Evolutionary conservation across 345 rosid species (phyloP).

Genomic region (Psidium guajava): DNA sequence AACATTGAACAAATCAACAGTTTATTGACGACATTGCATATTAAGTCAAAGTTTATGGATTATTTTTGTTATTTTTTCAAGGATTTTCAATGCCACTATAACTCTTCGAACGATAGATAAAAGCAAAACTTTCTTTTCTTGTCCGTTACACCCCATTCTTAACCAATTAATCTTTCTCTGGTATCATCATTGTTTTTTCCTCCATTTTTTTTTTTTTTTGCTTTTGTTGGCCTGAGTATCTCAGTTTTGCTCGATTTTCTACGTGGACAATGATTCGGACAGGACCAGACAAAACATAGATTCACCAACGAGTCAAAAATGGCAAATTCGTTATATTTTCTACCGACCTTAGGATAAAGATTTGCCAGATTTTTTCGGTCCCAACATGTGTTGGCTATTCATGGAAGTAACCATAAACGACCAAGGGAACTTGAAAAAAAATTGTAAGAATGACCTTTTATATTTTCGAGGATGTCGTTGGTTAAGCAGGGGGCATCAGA

Average conservation of each 20-base stretch:
- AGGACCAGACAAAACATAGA: neutral
- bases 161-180: neutral
- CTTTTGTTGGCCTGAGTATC: neutral
- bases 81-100: accelerated
- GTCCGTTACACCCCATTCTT: no score
- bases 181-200: neutral
- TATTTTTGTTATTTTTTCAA: no score
- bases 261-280: neutral
- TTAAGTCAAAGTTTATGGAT: no score
- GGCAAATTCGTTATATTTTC: neutral
- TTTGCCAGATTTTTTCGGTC: neutral
- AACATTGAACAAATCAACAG: no score
- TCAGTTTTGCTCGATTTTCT: neutral
- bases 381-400: neutral
- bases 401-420: neutral
- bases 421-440: neutral
- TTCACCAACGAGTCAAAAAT: neutral
- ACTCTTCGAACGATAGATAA: neutral
- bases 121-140: neutral
- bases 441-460: neutral
- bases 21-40: no score
- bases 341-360: neutral
- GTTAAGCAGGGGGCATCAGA: neutral
- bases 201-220: neutral
- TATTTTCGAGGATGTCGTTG: neutral